A percentile compares a stretch with the other conserved stretches of the same genome.
Evolutionary conservation across 176 grass and related monocot genomes (phyloP).

Genomic region (Microstegium vimineum): DNA sequence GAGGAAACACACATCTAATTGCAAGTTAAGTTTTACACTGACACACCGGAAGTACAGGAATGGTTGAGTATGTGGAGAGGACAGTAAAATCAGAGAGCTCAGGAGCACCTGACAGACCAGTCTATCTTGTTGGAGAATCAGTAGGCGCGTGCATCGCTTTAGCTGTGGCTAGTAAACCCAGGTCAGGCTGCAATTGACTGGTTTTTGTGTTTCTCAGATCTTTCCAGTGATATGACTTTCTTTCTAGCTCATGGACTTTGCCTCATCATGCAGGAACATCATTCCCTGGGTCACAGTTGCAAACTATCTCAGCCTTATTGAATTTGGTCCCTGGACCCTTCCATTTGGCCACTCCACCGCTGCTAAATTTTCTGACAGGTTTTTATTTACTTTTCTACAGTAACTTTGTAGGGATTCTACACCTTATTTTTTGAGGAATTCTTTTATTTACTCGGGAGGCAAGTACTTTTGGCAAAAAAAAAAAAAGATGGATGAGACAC

Average conservation of each 20-base stretch:
- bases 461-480: background rate
- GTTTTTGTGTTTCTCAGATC: background rate
- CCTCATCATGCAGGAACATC: conserved; percentile 48
- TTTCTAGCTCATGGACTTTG: background rate
- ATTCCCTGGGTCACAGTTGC: conserved; percentile 53
- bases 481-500: background rate
- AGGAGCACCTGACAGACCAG: conserved; percentile 40
- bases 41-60: conserved; percentile 33
- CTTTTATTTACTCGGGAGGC: background rate
- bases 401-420: background rate
- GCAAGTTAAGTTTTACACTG: background rate
- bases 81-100: conserved; percentile 55
- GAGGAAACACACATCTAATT: background rate
- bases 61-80: conserved; percentile 71
- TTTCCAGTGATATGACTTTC: background rate
- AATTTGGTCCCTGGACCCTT: conserved; percentile 48
- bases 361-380: conserved; percentile 64
- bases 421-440: background rate
- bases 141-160: conserved; percentile 86
- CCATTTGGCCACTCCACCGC: conserved; percentile 47
- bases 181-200: conserved; percentile 41
- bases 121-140: conserved; percentile 83
- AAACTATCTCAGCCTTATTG: conserved; percentile 37
- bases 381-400: background rate
- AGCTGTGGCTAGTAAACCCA: conserved; percentile 84